Evolutionary conservation across 2,329 filamentous ascomycete genomes (phyloP), one percentile per base, ranked within the genome.

Genomic region (Grosmannia serpens): DNA sequence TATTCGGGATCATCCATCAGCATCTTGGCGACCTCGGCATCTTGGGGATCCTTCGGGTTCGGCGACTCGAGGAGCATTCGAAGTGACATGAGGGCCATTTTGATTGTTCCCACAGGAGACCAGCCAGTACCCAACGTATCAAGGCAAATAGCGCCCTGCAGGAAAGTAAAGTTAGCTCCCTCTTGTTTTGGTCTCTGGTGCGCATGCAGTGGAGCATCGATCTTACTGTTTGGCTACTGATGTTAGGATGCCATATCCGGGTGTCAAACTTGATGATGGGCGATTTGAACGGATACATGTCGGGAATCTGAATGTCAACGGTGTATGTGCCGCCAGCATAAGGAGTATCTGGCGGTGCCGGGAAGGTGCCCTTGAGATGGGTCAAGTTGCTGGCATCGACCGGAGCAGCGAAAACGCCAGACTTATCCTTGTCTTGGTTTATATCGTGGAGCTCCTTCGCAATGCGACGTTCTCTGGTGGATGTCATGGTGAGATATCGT

Each of bases 81-180:
- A 35, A 99, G 80, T 31, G 91, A 96, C 60, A 99, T 85, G 52
- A 99, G 83, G 44, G 92, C 90, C 24, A 90, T 95, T 75, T 96
- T 97, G 71, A 99, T 92, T 17, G 92, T 99, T 61, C 96, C 82
- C 27, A 99, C 91, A 0, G 94, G 94, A 7, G 92, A 96, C 94
- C 94, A 99, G 65, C 88, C 90, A 15, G 82, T 82, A 11, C 88
- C 86, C 20, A 99, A 81, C 0, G 91, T 97, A 70, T 99, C 94
- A 58, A 99, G 84, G 69, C 94, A 99, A 70, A 99, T 99, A 29
- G 91, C 92, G 58, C 94, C 94, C 90, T 97, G 62, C 13, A 56
- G 33, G 10, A 51, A 50, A n/a, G 29, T 20, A 3, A 38, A 22
- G 61, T 65, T 56, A 68, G 53, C 55, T 33, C n/a, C 10, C 26